Evolutionary conservation across 148 eudicot genomes (phyloP), one percentile per base, ranked within the genome.

Genomic region (Rhododendron vialii): DNA sequence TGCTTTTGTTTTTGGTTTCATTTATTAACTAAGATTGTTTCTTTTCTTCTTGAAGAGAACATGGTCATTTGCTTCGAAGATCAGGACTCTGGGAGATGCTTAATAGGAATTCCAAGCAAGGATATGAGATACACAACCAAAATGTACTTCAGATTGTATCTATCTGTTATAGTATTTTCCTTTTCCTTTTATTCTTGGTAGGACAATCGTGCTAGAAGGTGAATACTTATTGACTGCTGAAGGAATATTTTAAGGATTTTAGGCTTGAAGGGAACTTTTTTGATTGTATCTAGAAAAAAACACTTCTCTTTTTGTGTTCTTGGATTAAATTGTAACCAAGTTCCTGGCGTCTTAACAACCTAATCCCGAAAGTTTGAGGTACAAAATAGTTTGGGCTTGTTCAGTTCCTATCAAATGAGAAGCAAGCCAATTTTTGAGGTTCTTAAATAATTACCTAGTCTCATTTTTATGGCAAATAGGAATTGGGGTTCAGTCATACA

Each of bases 1-100:
- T 82, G n/a, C 74, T 43, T 7, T 38, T 61, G 30, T 86, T 86
- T 28, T 51, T 55, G 20, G 43, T 22, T 76, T 36, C 45, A 71
- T 45, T 77, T 85, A 57, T 86, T 88, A 78, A 85, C 55, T 69
- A 76, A 43, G 86, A 84, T 61, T 83, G 48, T 79, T 79, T 59
- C 38, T 81, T 12, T 79, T 48, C 86, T 81, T 78, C 84, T 91
- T 88, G 90, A 91, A 96, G 99, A 97, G 94, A 97, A 97, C 89
- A 97, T 97, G 99, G 96, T 97, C 41, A 90, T 97, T 88, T 97
- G 99, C 92, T 89, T 97, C 87, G 93, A 97, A 87, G 98, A 97
- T 89, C 91, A 88, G 69, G 88, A 89, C 53, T 91, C 92, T 88
- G 95, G 96, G 78, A 95, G 92, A 92, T 97, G 99, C 91, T 90